Conservation (phyloP, 2,329 filamentous ascomycete species). For the Fusarium napiforme region DNA sequence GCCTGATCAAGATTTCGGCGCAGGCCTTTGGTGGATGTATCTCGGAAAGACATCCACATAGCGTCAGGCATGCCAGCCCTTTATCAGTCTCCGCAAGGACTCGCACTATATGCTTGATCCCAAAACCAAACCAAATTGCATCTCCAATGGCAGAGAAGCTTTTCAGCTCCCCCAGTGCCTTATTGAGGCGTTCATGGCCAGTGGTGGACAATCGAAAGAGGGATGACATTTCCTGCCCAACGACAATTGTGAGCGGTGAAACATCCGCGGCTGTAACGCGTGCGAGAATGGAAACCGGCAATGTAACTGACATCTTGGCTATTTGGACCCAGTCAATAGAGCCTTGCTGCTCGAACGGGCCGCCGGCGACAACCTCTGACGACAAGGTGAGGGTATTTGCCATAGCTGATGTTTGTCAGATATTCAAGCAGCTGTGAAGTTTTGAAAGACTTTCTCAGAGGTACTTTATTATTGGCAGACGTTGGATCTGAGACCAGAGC, state of each 20-base stretch:
- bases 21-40: accelerated
- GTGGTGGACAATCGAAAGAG: background rate
- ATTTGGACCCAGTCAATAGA: background rate
- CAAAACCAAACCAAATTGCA: accelerated
- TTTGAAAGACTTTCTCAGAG: background rate
- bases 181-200: accelerated
- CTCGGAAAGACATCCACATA: background rate
- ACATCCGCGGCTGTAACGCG: background rate
- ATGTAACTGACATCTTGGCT: accelerated
- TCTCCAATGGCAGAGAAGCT: background rate
- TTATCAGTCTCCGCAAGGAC: background rate
- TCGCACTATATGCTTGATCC: background rate
- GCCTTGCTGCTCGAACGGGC: background rate
- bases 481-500: accelerated
- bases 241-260: accelerated
- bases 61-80: accelerated
- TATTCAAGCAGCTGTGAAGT: background rate
- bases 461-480: background rate
- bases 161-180: accelerated
- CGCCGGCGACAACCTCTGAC: accelerated
- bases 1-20: accelerated
- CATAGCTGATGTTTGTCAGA: background rate
- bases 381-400: background rate
- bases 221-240: background rate
- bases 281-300: background rate